Conservation (phyloP, 2,329 filamentous ascomycete species). For the Epichloe uncinata region DNA sequence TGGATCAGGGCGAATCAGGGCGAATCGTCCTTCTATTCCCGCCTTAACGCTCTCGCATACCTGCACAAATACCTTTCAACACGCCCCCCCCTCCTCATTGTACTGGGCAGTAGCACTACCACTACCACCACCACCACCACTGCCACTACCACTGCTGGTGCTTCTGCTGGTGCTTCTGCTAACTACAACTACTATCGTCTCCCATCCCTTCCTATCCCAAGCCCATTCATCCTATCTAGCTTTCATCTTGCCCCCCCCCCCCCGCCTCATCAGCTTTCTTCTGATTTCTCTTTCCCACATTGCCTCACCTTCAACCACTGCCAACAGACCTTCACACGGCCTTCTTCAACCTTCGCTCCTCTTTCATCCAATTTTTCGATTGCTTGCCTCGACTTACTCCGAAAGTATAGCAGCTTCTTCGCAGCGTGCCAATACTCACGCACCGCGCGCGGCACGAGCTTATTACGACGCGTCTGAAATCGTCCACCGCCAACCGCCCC, state of each 20-base stretch:
- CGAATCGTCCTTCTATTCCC: constrained; percentile 5
- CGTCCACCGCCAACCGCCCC: constrained; percentile 2
- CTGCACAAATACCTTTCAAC: constrained; percentile 6
- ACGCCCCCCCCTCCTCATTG: neutral
- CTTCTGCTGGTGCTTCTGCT: neutral
- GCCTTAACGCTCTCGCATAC: constrained; percentile 1
- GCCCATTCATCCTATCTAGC: constrained; percentile 4
- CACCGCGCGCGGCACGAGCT: neutral
- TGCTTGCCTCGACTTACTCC: neutral
- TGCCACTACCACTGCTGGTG: neutral
- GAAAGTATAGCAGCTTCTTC: neutral
- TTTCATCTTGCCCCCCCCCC: neutral
- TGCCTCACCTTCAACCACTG: neutral
- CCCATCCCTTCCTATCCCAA: constrained; percentile 3
- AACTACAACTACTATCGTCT: constrained; percentile 1
- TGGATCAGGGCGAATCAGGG: constrained; percentile 5
- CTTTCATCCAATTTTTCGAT: neutral
- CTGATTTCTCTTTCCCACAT: neutral
- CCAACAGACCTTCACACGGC: neutral
- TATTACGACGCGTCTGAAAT: constrained; percentile 4
- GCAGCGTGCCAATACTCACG: neutral
- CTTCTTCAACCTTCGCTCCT: neutral
- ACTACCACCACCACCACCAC: neutral
- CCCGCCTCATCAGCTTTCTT: neutral
- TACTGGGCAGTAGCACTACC: neutral